Conservation (phyloP, 2,329 filamentous ascomycete genomes). For the Byssochlamys sp. region DNA sequence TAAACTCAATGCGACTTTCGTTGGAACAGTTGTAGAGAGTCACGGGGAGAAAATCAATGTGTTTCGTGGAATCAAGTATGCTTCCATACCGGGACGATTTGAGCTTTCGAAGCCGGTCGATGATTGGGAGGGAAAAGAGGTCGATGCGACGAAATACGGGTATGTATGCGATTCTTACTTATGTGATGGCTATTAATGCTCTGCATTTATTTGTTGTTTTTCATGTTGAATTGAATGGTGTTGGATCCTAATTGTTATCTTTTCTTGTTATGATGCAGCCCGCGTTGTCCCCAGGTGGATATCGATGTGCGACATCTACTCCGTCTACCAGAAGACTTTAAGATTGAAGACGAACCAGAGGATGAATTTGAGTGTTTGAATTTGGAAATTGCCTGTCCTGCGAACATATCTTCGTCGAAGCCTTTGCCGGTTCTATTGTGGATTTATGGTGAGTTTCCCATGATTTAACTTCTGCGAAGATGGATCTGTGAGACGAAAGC, state of each 20-base stretch:
- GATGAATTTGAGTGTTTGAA: slow-evolving; percentile 39
- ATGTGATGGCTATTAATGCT: neutral
- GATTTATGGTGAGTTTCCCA: slow-evolving; percentile 31
- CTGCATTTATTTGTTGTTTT: neutral
- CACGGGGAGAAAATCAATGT: slow-evolving; percentile 13
- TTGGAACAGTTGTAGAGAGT: slow-evolving; percentile 11
- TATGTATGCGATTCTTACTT: slow-evolving; percentile 4
- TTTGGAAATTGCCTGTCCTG: slow-evolving; percentile 30
- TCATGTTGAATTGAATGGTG: neutral
- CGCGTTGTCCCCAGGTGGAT: slow-evolving; percentile 34
- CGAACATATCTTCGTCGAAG: neutral
- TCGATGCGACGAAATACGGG: slow-evolving; percentile 28
- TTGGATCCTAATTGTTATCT: slow-evolving; percentile 5
- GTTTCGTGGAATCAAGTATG: slow-evolving; percentile 25
- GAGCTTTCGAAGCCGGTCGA: slow-evolving; percentile 18
- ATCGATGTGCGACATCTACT: slow-evolving; percentile 37
- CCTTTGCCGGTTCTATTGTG: slow-evolving; percentile 36
- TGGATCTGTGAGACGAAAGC: neutral
- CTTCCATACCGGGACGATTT: slow-evolving; percentile 20
- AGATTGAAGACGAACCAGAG: slow-evolving; percentile 21
- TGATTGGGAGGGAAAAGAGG: slow-evolving; percentile 16
- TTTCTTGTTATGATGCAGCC: slow-evolving; percentile 17
- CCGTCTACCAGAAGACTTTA: slow-evolving; percentile 30
- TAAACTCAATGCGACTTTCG: slow-evolving; percentile 18
- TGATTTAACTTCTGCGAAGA: neutral